These are phyloP conservation scores for Geranomyces michiganensis DNA, from an alignment of 192 early-diverging fungal genomes.

Conservation along the genomic window DNA sequence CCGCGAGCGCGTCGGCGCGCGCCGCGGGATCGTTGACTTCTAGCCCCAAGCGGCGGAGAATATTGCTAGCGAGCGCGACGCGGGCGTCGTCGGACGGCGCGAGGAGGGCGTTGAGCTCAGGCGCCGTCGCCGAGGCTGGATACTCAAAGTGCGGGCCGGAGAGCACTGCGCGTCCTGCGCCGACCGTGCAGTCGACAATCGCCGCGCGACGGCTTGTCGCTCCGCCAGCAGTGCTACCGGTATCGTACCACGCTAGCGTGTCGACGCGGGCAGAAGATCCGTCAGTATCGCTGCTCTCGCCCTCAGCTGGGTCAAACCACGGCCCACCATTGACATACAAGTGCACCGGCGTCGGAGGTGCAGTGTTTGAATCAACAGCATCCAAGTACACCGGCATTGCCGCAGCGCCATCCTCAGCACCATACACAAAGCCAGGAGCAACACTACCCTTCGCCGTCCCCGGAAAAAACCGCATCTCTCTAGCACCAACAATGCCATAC, in stretches of 20 bases:
- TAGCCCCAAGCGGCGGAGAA: slow-evolving; percentile 70
- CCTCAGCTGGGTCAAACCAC: slow-evolving; percentile 39
- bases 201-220: slow-evolving; percentile 43
- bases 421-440: slow-evolving; percentile 83
- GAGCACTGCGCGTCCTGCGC: slow-evolving; percentile 69
- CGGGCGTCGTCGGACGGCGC: not conserved
- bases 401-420: slow-evolving; percentile 72
- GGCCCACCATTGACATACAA: slow-evolving; percentile 58
- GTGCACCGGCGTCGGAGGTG: not conserved
- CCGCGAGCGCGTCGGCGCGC: not conserved
- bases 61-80: slow-evolving; percentile 44
- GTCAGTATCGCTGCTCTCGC: not conserved
- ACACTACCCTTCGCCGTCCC: slow-evolving; percentile 74
- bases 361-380: too few relatives aligned
- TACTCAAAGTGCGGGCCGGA: slow-evolving; percentile 87
- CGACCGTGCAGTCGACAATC: slow-evolving; percentile 69
- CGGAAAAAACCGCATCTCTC: slow-evolving; percentile 73
- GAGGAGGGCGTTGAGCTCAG: not conserved
- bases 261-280: not conserved
- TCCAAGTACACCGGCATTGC: slow-evolving; percentile 59
- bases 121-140: slow-evolving; percentile 25
- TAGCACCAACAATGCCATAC: slow-evolving; percentile 70
- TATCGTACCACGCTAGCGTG: slow-evolving; percentile 48
- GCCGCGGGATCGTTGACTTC: slow-evolving; percentile 41
- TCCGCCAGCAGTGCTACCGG: not conserved